A percentile compares a stretch with the other conserved stretches of the same genome.
Evolutionary conservation across 371 early-diverging fungal genomes (phyloP).

Genomic region (Funneliformis caledonium): DNA sequence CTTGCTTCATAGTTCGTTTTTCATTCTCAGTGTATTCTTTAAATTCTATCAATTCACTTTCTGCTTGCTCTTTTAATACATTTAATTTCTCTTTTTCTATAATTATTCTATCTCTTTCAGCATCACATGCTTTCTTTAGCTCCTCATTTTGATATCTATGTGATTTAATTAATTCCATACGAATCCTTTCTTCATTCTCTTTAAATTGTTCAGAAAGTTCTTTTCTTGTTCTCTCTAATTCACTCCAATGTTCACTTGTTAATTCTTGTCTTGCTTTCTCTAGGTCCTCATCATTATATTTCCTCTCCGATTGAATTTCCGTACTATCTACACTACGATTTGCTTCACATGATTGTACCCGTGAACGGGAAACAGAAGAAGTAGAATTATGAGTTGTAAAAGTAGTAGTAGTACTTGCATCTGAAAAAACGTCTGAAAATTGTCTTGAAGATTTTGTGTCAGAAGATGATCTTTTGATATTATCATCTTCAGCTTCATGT

Average conservation of each 20-base stretch:
- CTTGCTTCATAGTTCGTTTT: conserved; percentile 2
- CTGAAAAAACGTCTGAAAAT: not conserved
- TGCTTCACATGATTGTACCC: conserved; percentile 6
- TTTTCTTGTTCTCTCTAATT: conserved; percentile 19
- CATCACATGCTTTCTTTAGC: not conserved
- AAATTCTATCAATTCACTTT: not conserved
- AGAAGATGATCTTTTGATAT: not conserved
- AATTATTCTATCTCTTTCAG: not conserved
- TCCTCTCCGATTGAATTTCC: not conserved
- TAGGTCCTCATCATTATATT: conserved; percentile 8
- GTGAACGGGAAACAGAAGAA: conserved; percentile 5
- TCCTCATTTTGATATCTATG: conserved; percentile 13
- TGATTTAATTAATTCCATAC: not conserved
- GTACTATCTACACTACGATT: not conserved
- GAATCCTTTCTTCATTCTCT: conserved; percentile 23
- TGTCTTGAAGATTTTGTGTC: not conserved
- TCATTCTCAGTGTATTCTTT: not conserved
- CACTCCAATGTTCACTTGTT: conserved; percentile 11
- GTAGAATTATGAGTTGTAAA: not conserved
- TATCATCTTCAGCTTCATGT: not conserved
- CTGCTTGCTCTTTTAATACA: conserved; percentile 1
- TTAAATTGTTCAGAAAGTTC: conserved; percentile 14
- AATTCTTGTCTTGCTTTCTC: conserved; percentile 25
- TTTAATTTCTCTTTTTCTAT: not conserved
- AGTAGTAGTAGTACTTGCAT: not conserved